Conservation (phyloP, 371 early-diverging fungal genomes). For the Parasitella parasitica region DNA sequence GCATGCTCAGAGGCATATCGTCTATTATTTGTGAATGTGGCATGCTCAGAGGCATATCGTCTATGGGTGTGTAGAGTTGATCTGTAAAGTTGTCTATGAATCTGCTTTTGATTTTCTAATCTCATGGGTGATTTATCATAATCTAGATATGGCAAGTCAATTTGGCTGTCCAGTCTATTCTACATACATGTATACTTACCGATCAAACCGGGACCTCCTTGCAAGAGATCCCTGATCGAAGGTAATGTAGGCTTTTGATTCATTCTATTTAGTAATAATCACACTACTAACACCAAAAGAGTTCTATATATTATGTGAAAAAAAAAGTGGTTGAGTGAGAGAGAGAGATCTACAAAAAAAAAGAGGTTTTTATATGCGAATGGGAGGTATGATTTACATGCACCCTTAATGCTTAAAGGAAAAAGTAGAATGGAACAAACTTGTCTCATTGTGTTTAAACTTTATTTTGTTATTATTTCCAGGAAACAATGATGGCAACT, state of each 20-base stretch:
- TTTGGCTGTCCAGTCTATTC: too few species aligned
- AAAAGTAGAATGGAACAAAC: not conserved
- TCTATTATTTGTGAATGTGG: too few species aligned
- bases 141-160: too few species aligned
- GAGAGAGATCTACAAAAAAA: not conserved
- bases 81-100: not conserved
- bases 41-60: conserved; percentile 19
- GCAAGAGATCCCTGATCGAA: conserved; percentile 13
- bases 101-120: not conserved
- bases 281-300: not conserved
- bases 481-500: too few species aligned
- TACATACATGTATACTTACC: not conserved
- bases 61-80: not conserved
- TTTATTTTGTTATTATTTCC: too few species aligned
- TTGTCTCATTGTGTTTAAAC: too few species aligned
- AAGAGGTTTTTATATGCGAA: not conserved
- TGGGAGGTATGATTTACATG: not conserved
- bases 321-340: not conserved
- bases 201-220: conserved; percentile 22
- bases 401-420: not conserved
- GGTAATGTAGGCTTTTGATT: conserved; percentile 13
- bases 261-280: not conserved
- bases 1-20: conserved; percentile 20
- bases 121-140: not conserved
- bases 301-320: too few species aligned